These are phyloP conservation scores for Mucor circinelloides DNA, from an alignment of 371 early-diverging fungal genomes.

Conservation along the genomic window DNA sequence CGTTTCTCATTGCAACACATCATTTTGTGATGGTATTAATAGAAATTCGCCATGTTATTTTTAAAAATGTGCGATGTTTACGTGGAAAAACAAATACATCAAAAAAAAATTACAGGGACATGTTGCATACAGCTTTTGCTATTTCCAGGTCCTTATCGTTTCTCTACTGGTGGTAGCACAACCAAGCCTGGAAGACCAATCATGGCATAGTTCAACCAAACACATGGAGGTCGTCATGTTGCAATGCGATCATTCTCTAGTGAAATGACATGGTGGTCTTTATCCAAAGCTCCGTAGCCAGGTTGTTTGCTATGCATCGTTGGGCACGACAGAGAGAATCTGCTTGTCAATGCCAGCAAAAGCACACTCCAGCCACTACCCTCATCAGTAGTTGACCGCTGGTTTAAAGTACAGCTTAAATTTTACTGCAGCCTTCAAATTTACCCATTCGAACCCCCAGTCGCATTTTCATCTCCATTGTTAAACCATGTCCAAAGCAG, in stretches of 20 bases:
- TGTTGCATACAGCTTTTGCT: neutral
- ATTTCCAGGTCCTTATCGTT: neutral
- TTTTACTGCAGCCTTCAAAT: neutral
- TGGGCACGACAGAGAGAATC: neutral
- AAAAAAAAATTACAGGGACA: neutral
- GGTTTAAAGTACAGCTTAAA: neutral
- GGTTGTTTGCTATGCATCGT: neutral
- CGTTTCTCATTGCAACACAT: slow-evolving; percentile 8
- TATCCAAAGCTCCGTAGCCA: neutral
- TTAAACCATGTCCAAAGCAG: slow-evolving; percentile 23
- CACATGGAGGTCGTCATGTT: neutral
- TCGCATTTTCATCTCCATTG: neutral
- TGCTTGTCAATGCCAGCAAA: neutral
- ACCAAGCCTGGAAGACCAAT: neutral
- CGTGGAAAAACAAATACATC: neutral
- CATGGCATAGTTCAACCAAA: neutral
- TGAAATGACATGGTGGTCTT: neutral
- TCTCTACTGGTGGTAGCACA: neutral
- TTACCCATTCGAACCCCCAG: neutral
- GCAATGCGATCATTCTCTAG: neutral
- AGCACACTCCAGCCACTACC: neutral
- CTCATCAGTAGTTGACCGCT: neutral
- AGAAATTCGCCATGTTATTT: neutral
- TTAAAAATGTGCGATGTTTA: neutral
- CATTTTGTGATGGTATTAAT: neutral